Evolutionary conservation across 73 alveolate genomes (phyloP), one percentile per base, ranked within the genome.

Genomic region (Chromera velia): DNA sequence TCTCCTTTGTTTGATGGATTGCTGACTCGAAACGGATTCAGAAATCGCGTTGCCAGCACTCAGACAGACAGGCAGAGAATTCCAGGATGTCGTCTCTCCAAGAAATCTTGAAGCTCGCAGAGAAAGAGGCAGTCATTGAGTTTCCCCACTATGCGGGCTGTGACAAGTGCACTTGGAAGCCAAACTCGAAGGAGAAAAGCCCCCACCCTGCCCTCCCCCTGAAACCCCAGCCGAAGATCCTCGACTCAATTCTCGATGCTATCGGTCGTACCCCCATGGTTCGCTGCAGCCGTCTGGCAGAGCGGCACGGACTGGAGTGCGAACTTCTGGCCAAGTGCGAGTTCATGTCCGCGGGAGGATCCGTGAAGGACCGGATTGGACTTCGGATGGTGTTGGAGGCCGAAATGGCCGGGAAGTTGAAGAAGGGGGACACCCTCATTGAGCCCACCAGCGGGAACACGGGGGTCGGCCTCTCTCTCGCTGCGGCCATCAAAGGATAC

Each of bases 371-470:
- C 79, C 85, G 85, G 45, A 79, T 79, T 47, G 85, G 77, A 48
- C 68, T 65, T 78, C 55, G 85, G 68, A 79, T 79, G 85, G 85
- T 79, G 26, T 73, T 69, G 80, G 85, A 79, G 73, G 85, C 85
- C 0, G 84, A 76, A 76, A 76, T 66, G 84, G 81, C 85, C 34
- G 98, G 98, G 29, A 86, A 86, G 81, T 76, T 96, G 74, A 81
- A 92, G 76, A 90, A 88, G 76, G 96, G 97, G 32, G 96, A 91
- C 83, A 95, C 90, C 47, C 88, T 96, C 72, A 91, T 96, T 49
- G 99, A 96, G 88, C 98, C 99, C 65, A 96, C 99, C 47, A 82
- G 95, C 73, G 99, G 99, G 9, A 96, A 96, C 89, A 96, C 99
- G 0, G 99, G 99, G 70, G 90, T 96, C 40, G 99, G 99, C 19